Base-by-base conservation (phyloP, 495 filamentous ascomycete genomes). In the Xeromyces bisporus region DNA sequence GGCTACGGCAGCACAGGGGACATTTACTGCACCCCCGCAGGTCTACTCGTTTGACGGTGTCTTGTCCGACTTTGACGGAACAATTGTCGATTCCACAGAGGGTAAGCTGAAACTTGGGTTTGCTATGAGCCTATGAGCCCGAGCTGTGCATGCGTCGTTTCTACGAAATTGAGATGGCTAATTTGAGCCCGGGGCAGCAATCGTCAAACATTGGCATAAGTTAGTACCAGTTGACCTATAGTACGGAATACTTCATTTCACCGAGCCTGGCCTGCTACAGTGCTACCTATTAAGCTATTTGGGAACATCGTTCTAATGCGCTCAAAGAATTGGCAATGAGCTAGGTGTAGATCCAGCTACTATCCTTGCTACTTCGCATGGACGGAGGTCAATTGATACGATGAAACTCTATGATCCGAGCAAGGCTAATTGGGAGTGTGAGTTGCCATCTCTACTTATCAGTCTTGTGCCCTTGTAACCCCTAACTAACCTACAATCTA, bases 141-240 rank as follows among this genome's bases (percentile, higher is more conserved):
- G n/a, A n/a, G n/a, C n/a, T n/a, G n/a, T n/a, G n/a, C n/a, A n/a
- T n/a, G n/a, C n/a, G n/a, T n/a, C n/a, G n/a, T n/a, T n/a, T n/a
- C n/a, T n/a, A n/a, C n/a, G n/a, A n/a, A n/a, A n/a, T n/a, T n/a
- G n/a, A n/a, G n/a, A n/a, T n/a, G n/a, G 31, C 38, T 43, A 10
- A 46, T 27, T 21, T 24, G 21, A 14, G 26, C 3, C 2, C 13
- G n/a, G n/a, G 31, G 20, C 27, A 82, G 89, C 89, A 8, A 85
- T 97, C 23, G 71, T 82, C 33, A 92, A 93, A 51, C 77, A 93
- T 55, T 97, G 89, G 89, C 65, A 80, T 38, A 65, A 69, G 80
- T 86, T 57, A 61, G 67, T 58, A 14, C 5, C 23, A 14, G 10
- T 23, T 32, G 10, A 15, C 3, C 12, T 6, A 5, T 15, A 12